Conservation (phyloP, 768 basidiomycete species). For the Dacryopinax spathularia region DNA sequence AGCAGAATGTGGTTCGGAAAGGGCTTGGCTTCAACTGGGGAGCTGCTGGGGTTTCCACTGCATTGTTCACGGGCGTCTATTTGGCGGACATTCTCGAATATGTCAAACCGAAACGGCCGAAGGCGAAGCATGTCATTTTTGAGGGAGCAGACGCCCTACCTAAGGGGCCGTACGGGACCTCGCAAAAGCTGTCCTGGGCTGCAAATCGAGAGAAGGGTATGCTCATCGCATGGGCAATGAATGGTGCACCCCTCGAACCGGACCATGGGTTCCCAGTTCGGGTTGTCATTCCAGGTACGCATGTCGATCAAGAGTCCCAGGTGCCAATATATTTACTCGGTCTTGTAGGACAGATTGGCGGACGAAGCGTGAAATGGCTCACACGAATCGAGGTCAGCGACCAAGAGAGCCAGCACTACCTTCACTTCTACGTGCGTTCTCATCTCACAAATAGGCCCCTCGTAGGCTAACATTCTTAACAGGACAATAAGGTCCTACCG, state of each 20-base stretch:
- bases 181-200: slow-evolving; percentile 35
- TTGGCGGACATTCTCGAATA: slow-evolving; percentile 40
- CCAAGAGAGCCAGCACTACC: slow-evolving; percentile 41
- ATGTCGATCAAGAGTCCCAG: slow-evolving; percentile 49
- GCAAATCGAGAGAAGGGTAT: slow-evolving; percentile 34
- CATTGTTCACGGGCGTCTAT: slow-evolving; percentile 46
- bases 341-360: neutral
- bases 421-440: slow-evolving; percentile 24
- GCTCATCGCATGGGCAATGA: slow-evolving; percentile 45
- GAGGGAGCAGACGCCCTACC: slow-evolving; percentile 45
- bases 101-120: slow-evolving; percentile 26
- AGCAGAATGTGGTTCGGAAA: slow-evolving; percentile 48
- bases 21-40: slow-evolving; percentile 46
- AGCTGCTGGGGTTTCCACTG: slow-evolving; percentile 37
- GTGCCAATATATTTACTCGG: slow-evolving; percentile 16
- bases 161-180: slow-evolving; percentile 48
- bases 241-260: slow-evolving; percentile 41
- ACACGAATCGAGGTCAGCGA: slow-evolving; percentile 38
- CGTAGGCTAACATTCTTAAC: slow-evolving; percentile 9
- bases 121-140: slow-evolving; percentile 40
- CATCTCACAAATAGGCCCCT: neutral
- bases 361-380: slow-evolving; percentile 35
- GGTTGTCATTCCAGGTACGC: slow-evolving; percentile 46
- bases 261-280: slow-evolving; percentile 56
- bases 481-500: slow-evolving; percentile 52